phyloP scores from a whole-genome alignment of 2,329 filamentous ascomycete genomes.

The Sporothrix curviconia region DNA sequence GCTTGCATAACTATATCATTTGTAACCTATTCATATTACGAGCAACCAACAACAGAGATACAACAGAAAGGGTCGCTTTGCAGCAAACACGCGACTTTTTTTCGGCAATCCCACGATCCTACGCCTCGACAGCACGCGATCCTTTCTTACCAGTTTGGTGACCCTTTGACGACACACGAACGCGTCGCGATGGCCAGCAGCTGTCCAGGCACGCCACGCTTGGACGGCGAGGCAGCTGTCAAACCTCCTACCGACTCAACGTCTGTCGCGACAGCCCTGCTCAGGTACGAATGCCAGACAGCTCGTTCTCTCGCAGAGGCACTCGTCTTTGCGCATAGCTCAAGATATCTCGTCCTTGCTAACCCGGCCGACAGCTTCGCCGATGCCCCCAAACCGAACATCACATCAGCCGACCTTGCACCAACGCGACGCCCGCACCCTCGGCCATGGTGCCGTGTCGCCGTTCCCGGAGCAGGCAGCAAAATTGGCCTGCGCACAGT shows the following conservation, averaged over 20 bases:
- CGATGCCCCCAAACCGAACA: not conserved
- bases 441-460: slow-evolving; percentile 29
- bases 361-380: not conserved
- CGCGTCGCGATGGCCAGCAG: not conserved
- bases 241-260: not conserved
- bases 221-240: not conserved
- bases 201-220: not conserved
- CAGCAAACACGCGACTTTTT: not conserved
- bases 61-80: not conserved
- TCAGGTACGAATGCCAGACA: not conserved
- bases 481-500: slow-evolving; percentile 21
- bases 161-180: not conserved
- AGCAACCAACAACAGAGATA: not conserved
- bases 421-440: slow-evolving; percentile 18
- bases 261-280: not conserved
- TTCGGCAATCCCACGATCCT: too few relatives aligned
- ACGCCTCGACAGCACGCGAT: too few relatives aligned
- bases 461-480: slow-evolving; percentile 20
- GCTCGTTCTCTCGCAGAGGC: not conserved
- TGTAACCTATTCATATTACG: not conserved
- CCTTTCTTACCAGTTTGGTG: too few relatives aligned
- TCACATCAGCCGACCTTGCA: slow-evolving; percentile 21
- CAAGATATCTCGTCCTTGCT: not conserved
- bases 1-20: not conserved
- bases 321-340: too few relatives aligned